Percentiles rank a stretch among this genome's conserved stretches.
Conservation (phyloP, 345 rosid species). For the Raphanus raphanistrum region DNA sequence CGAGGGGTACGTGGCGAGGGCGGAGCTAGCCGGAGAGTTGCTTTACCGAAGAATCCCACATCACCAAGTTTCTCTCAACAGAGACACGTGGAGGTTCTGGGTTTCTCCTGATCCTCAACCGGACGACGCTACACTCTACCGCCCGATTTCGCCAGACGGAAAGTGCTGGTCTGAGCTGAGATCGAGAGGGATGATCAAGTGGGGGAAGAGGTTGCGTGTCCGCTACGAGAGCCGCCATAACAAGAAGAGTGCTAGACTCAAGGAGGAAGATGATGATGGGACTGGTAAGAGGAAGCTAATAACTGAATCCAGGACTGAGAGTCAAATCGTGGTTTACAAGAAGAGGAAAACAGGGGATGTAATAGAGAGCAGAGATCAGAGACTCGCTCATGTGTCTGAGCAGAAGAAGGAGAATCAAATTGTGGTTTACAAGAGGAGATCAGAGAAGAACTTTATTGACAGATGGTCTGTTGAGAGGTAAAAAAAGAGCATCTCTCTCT, state of each 20-base stretch:
- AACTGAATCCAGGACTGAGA: not conserved
- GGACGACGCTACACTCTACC: not conserved
- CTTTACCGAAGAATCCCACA: constrained; percentile 61
- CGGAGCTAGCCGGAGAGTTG: constrained; percentile 58
- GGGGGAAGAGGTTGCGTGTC: constrained; percentile 78
- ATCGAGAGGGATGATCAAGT: constrained; percentile 51
- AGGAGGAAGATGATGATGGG: constrained; percentile 31
- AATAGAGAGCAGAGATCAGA: not conserved
- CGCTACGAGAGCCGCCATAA: constrained; percentile 42
- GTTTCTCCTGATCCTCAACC: constrained; percentile 12
- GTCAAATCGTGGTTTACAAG: constrained; percentile 45
- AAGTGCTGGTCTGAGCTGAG: constrained; percentile 54
- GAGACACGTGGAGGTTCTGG: constrained; percentile 67
- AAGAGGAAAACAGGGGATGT: constrained; percentile 34
- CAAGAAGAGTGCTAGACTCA: not conserved
- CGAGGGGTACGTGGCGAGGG: constrained; percentile 54
- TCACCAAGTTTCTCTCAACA: constrained; percentile 49
- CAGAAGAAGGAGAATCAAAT: constrained; percentile 37
- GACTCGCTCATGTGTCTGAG: not conserved
- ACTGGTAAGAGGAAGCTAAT: not conserved
- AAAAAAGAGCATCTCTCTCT: not conserved
- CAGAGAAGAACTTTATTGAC: constrained; percentile 44
- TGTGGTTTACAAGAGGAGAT: constrained; percentile 46
- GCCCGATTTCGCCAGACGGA: constrained; percentile 38
- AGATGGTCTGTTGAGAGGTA: constrained; percentile 90